Base-by-base conservation (phyloP, 129 eudicot species). In the Lonicera japonica region DNA sequence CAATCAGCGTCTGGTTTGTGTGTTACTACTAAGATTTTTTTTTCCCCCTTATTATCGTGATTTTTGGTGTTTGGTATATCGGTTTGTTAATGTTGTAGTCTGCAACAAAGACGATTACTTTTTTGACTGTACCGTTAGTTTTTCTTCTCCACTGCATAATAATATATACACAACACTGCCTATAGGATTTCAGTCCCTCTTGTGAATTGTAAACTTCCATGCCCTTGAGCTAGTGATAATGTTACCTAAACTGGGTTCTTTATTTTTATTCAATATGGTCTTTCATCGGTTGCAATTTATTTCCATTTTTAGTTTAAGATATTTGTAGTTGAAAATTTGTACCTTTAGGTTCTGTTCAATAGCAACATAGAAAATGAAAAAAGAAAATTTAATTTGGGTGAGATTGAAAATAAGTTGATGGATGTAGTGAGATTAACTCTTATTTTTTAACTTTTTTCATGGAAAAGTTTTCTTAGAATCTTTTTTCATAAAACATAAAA, bases 1-100 rank as follows among this genome's bases (percentile, higher is more conserved):
- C 41, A 1, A 36, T 62, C 21, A 12, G 4, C 22, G 54, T 50
- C 43, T 45, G 55, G 17, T 62, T 13, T 9, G 25, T 5, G 40
- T 47, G 67, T 63, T 47, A 21, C 67, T 22, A 15, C 54, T 14
- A 47, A 21, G 14, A 46, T 46, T 16, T n/a, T n/a, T n/a, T n/a
- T n/a, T 13, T 63, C 36, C 36, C 36, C 6, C 6, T 29, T 46
- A 21, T 38, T 23, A 63, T 22, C 25, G 46, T 63, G 22, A 17
- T 4, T 23, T 47, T 63, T 20, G 25, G 13, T 20, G 29, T 54
- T 54, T 54, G 10, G 29, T 11, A 54, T 54, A 43, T 19, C 15
- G 22, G 1, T 20, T 54, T 54, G 13, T 54, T 20, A 18, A 52
- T n/a, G 56, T 52, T 52, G 56, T 52, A 19, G 12, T 43, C 1